phyloP scores from a whole-genome alignment of 345 rosid species.

The Citrus mangshanensis region DNA sequence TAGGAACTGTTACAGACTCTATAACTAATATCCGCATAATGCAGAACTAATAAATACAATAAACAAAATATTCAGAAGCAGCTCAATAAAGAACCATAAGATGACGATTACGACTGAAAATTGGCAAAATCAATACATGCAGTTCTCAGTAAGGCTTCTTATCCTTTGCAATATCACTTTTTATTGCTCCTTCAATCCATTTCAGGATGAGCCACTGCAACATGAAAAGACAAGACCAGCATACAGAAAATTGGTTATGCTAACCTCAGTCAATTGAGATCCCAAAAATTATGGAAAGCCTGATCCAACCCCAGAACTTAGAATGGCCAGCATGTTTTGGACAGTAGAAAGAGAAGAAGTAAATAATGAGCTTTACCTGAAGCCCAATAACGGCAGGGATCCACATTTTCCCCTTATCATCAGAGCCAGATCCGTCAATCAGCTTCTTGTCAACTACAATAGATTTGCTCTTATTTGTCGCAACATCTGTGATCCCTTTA shows the following conservation, averaged over 20 bases:
- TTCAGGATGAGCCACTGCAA: slow-evolving; percentile 62
- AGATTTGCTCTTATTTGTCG: slow-evolving; percentile 56
- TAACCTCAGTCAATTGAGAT: slow-evolving; percentile 7
- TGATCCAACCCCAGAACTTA: too few species aligned
- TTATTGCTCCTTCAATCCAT: slow-evolving; percentile 60
- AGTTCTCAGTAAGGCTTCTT: slow-evolving; percentile 40
- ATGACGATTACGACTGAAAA: slow-evolving; percentile 1
- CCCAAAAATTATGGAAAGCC: not conserved
- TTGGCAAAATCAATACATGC: not conserved
- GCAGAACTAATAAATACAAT: not conserved
- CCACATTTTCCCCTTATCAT: slow-evolving; percentile 58
- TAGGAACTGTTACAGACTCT: not conserved
- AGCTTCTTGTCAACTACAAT: slow-evolving; percentile 62
- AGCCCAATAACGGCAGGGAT: slow-evolving; percentile 57
- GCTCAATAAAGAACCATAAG: not conserved
- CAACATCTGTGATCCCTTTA: slow-evolving; percentile 53
- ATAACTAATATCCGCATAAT: not conserved
- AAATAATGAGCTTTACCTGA: slow-evolving; percentile 44
- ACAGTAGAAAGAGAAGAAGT: too few species aligned
- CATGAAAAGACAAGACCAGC: not conserved
- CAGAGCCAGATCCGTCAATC: slow-evolving; percentile 67
- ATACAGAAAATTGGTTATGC: not conserved
- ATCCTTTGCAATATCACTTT: slow-evolving; percentile 44
- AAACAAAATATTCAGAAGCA: not conserved
- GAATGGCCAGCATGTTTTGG: too few species aligned